phyloP scores from a whole-genome alignment of 768 basidiomycete genomes.

The Sarcomyxa edulis region DNA sequence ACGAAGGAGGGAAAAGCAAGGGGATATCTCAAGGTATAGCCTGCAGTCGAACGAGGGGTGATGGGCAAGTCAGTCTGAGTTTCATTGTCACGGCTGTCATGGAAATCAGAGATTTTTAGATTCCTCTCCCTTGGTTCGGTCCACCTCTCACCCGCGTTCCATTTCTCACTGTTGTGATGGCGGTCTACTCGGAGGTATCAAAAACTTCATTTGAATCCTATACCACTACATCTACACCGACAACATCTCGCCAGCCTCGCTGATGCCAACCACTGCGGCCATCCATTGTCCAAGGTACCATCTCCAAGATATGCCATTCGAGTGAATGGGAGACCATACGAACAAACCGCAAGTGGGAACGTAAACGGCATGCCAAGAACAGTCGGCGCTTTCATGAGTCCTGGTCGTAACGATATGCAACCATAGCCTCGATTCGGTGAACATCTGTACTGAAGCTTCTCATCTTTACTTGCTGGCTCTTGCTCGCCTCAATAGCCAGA shows the following conservation, averaged over 20 bases:
- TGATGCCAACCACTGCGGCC: no score
- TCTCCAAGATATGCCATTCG: no score
- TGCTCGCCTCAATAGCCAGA: slow-evolving; percentile 86
- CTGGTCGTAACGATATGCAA: slow-evolving; percentile 93
- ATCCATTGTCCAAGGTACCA: no score
- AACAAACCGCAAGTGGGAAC: not conserved
- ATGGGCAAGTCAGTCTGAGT: no score
- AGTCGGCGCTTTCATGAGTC: no score
- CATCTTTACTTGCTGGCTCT: slow-evolving; percentile 91
- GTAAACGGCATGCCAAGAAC: no score
- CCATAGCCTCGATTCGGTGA: slow-evolving; percentile 97
- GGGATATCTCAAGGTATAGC: not conserved
- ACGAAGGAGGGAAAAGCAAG: slow-evolving; percentile 14
- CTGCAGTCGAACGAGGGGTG: slow-evolving; percentile 8
- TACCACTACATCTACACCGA: no score
- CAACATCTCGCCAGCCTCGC: no score
- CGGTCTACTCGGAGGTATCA: no score
- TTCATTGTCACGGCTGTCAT: slow-evolving; percentile 20
- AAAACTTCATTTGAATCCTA: no score
- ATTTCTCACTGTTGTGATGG: not conserved
- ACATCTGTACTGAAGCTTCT: slow-evolving; percentile 96
- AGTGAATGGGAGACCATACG: not conserved
- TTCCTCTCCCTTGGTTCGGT: slow-evolving; percentile 7
- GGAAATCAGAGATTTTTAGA: slow-evolving; percentile 17
- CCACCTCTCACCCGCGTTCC: not conserved